Evolutionary conservation across 2,329 filamentous ascomycete genomes (phyloP).

Genomic region (Hymenoscyphus fructigenus): DNA sequence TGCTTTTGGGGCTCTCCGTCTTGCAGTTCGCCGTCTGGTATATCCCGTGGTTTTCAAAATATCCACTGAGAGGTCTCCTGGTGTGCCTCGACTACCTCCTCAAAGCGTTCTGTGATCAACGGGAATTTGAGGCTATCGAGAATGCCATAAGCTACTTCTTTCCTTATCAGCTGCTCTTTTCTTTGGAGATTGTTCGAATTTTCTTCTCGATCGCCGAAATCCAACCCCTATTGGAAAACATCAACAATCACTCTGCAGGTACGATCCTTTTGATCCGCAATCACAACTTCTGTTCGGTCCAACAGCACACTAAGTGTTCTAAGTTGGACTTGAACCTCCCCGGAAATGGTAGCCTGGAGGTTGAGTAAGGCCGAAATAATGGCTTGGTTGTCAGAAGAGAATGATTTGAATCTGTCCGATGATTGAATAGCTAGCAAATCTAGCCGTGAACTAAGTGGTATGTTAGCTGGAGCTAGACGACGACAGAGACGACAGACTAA

Average conservation of each 20-base stretch:
- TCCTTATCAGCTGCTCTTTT: neutral
- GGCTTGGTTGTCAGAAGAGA: neutral
- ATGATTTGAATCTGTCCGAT: neutral
- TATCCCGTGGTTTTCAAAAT: neutral
- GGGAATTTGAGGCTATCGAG: conserved; percentile 6
- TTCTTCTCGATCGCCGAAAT: neutral
- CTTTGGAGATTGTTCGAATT: neutral
- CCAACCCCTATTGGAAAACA: neutral
- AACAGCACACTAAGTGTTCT: neutral
- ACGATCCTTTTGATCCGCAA: neutral
- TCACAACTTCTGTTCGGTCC: neutral
- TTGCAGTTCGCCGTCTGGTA: neutral
- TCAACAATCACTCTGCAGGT: neutral
- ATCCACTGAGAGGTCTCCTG: conserved; percentile 12
- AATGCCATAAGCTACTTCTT: neutral
- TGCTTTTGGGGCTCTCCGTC: too few relatives aligned
- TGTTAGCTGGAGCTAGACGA: neutral
- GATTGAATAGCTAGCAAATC: neutral
- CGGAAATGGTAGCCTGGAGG: neutral
- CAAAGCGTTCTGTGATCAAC: conserved; percentile 8
- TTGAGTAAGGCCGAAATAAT: neutral
- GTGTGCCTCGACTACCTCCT: conserved; percentile 10
- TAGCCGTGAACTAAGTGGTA: neutral
- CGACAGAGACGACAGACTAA: neutral
- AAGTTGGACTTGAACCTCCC: neutral